These are phyloP conservation scores for Actinomortierella wolfii DNA, from an alignment of 371 early-diverging fungal genomes.

Conservation along the genomic window DNA sequence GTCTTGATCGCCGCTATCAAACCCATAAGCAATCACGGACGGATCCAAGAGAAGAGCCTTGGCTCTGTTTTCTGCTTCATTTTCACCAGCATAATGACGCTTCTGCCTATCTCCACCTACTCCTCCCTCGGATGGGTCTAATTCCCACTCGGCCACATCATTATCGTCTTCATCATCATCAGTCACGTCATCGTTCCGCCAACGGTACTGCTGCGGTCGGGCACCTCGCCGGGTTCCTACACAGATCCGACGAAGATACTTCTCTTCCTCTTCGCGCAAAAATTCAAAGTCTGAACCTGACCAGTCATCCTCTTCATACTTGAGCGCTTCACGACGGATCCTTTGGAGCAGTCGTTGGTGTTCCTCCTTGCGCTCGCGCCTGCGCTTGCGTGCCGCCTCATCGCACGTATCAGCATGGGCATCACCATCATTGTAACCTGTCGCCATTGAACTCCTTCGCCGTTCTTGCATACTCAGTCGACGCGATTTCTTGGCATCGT, in stretches of 20 bases:
- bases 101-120: neutral
- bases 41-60: constrained; percentile 28
- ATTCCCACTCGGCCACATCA: neutral
- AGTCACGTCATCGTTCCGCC: neutral
- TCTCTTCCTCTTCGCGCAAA: constrained; percentile 29
- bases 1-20: constrained; percentile 29
- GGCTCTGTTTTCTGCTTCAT: constrained; percentile 7
- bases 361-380: constrained; percentile 18
- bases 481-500: constrained; percentile 13
- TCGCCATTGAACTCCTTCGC: neutral
- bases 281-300: constrained; percentile 38
- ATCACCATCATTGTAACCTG: neutral
- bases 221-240: constrained; percentile 7
- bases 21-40: constrained; percentile 38
- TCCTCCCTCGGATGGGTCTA: constrained; percentile 1
- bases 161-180: neutral
- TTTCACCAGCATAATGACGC: neutral
- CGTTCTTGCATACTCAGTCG: constrained; percentile 3
- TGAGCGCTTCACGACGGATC: too few relatives aligned
- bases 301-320: constrained; percentile 25
- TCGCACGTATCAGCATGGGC: neutral
- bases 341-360: too few relatives aligned
- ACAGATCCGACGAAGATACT: constrained; percentile 18
- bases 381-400: constrained; percentile 7
- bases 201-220: constrained; percentile 4